Percentiles rank a stretch among this genome's conserved stretches.
phyloP scores from a whole-genome alignment of 108 stramenopile species.

The Heterococcus sp. region DNA sequence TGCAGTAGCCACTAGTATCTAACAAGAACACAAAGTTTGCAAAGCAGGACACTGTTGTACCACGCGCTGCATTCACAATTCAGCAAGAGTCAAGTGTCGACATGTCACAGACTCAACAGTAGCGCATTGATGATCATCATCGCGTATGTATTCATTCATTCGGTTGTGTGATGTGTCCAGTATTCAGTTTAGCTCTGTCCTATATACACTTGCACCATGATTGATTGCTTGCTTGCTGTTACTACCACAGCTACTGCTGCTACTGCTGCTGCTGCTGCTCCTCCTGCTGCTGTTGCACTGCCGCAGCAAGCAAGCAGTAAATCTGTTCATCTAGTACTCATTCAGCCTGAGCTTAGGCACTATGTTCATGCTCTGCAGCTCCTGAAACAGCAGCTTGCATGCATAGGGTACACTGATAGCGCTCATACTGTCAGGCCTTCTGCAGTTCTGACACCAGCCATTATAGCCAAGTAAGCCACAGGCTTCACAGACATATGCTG shows the following conservation, averaged over 20 bases:
- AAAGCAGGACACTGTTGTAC: too few species aligned
- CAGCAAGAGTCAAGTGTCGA: too few species aligned
- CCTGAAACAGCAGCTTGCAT: conserved; percentile 89
- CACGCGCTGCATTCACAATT: too few species aligned
- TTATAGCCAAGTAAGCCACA: conserved; percentile 81
- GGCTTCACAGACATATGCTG: conserved; percentile 88
- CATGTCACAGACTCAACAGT: too few species aligned
- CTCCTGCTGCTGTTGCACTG: conserved; percentile 13
- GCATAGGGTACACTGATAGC: conserved; percentile 94
- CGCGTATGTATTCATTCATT: too few species aligned
- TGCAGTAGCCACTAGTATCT: too few species aligned
- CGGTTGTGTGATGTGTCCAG: too few species aligned
- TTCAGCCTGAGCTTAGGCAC: conserved; percentile 51
- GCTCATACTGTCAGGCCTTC: conserved; percentile 81
- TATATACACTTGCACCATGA: too few species aligned
- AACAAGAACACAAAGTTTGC: background rate
- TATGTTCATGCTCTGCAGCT: conserved; percentile 81
- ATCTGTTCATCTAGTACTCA: conserved; percentile 43
- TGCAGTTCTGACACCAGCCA: conserved; percentile 92
- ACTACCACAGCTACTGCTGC: conserved; percentile 16
- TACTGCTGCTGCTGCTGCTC: conserved; percentile 30
- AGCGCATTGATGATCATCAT: too few species aligned
- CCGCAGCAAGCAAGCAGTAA: too few species aligned
- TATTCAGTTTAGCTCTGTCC: too few species aligned
- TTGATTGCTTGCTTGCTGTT: too few species aligned